Evolutionary conservation across 768 basidiomycete genomes (phyloP), one percentile per base, ranked within the genome.

Genomic region (Cystobasidium onofrii): DNA sequence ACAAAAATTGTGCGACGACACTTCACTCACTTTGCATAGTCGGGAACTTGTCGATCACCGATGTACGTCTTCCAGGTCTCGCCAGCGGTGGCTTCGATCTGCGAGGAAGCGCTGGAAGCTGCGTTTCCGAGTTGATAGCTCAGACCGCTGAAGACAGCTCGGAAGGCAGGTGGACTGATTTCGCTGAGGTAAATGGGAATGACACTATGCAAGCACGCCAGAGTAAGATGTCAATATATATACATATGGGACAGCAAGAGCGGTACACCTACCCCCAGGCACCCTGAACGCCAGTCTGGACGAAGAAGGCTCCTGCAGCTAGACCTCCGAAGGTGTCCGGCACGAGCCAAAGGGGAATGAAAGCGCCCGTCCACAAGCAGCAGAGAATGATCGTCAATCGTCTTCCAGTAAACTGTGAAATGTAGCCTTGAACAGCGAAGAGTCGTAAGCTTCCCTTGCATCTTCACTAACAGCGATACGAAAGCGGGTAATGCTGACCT

Each of bases 101-200:
- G 76, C 0, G 64, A 52, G 25, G 88, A 88, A 6, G 89, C 88
- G 0, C 87, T 85, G 0, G 88, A 88, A 17, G 90, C 84, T 86
- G 87, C 87, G 81, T 90, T 91, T 52, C 91, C 90, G 29, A 92
- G 77, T 77, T 92, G 91, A 81, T 92, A 93, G 1, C 89, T 86
- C 0, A 91, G 86, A 73, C 91, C 91, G 44, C 89, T 89, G 84
- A 91, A 92, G 0, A 89, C 89, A 1, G 91, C 90, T 72, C 92
- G 85, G 85, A 92, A 94, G 0, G 90, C 91, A 2, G 90, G 89
- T 1, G 92, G 92, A 0, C 89, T 89, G 82, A 92, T 85, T 81
- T 95, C 92, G 15, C 87, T 85, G 25, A 94, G 84, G 80, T 88
- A 89, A 77, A 92, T 89, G 1, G 91, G 91, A 80, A 87, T 85